Conservation (phyloP, 2,329 filamentous ascomycete species). For the Escovopsis sp. region DNA sequence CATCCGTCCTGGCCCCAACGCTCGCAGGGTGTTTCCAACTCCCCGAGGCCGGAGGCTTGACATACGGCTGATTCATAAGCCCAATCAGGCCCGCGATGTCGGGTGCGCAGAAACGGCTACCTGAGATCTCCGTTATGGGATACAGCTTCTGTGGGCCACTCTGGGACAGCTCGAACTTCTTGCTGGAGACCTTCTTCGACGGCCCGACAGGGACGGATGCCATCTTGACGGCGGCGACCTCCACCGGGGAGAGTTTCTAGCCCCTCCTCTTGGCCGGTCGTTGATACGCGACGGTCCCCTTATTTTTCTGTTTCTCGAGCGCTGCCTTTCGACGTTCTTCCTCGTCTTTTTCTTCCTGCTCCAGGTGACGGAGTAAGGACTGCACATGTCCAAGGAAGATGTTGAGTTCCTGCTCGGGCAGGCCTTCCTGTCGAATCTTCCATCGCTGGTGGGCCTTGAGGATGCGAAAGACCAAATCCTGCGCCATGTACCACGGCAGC, state of each 20-base stretch:
- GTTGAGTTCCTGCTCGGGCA: too few relatives aligned
- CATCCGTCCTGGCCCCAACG: too few relatives aligned
- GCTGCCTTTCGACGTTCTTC: background rate
- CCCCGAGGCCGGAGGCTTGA: too few relatives aligned
- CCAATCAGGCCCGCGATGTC: slow-evolving; percentile 11
- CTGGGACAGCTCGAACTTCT: slow-evolving; percentile 3
- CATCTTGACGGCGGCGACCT: slow-evolving; percentile 1
- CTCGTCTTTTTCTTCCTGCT: too few relatives aligned
- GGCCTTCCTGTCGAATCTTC: slow-evolving; percentile 2
- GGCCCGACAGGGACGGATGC: slow-evolving; percentile 3
- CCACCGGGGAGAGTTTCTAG: slow-evolving; percentile 3
- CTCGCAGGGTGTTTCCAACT: too few relatives aligned
- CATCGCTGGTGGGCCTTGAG: slow-evolving; percentile 6
- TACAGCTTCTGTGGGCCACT: slow-evolving; percentile 2
- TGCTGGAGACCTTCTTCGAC: slow-evolving; percentile 3
- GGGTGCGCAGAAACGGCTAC: background rate
- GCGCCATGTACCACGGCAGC: background rate
- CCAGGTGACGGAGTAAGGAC: too few relatives aligned
- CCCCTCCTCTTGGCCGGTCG: background rate
- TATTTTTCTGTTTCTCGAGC: background rate
- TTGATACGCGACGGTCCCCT: background rate
- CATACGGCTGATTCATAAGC: slow-evolving; percentile 12
- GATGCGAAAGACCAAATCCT: slow-evolving; percentile 3
- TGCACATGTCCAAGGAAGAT: too few relatives aligned
- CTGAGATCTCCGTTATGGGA: slow-evolving; percentile 1